These are phyloP conservation scores for Scheffersomyces segobiensis DNA, from an alignment of 1,139 yeast genomes.

Conservation along the genomic window DNA sequence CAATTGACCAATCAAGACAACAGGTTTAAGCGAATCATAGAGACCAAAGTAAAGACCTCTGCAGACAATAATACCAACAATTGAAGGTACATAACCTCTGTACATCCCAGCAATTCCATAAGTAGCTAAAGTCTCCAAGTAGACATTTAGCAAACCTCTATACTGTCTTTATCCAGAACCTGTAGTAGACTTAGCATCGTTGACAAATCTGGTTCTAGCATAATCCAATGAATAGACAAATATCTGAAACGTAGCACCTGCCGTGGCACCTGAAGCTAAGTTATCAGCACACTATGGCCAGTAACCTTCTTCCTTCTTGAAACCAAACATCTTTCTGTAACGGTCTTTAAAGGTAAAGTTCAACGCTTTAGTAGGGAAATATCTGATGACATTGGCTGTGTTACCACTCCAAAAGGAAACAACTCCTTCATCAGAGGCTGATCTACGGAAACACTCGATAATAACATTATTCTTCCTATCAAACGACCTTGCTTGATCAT, in stretches of 20 bases:
- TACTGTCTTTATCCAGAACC: constrained; percentile 73
- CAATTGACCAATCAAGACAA: constrained; percentile 68
- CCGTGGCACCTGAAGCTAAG: constrained; percentile 82
- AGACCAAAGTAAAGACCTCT: constrained; percentile 85
- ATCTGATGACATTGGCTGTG: constrained; percentile 81
- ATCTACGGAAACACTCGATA: constrained; percentile 70
- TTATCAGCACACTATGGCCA: constrained; percentile 75
- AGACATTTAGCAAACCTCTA: constrained; percentile 76
- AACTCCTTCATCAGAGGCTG: constrained; percentile 71
- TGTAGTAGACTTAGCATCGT: constrained; percentile 74
- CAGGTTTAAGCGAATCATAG: constrained; percentile 78
- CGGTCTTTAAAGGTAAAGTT: constrained; percentile 85
- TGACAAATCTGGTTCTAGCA: constrained; percentile 84
- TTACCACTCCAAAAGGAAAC: constrained; percentile 81
- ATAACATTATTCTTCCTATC: constrained; percentile 65
- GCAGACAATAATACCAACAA: constrained; percentile 77
- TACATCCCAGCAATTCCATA: constrained; percentile 81
- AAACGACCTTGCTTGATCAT: constrained; percentile 83
- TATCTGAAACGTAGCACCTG: constrained; percentile 75
- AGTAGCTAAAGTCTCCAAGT: constrained; percentile 72
- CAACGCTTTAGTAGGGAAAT: constrained; percentile 84
- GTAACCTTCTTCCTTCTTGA: constrained; percentile 70
- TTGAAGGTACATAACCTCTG: constrained; percentile 86
- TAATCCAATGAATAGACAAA: constrained; percentile 80
- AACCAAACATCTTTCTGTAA: constrained; percentile 76